These are phyloP conservation scores for Protomyces inouyei DNA, from an alignment of 1,139 yeast genomes.

Conservation along the genomic window DNA sequence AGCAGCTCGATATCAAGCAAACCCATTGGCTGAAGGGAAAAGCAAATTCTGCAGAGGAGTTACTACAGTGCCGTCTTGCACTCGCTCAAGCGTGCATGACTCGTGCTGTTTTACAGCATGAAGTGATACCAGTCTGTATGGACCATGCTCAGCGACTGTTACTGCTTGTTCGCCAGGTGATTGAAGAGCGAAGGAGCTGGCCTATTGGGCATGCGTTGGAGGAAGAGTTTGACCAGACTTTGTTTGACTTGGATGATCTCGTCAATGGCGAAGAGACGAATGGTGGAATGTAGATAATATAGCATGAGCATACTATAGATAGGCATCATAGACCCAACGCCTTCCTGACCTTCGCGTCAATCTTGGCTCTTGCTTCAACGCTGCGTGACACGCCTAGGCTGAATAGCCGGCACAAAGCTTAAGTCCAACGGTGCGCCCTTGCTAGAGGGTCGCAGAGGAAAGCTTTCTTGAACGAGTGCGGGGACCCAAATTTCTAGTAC, in stretches of 20 bases:
- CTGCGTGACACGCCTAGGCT: too few relatives aligned
- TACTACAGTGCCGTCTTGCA: background rate
- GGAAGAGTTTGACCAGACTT: constrained; percentile 12
- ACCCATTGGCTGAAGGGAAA: background rate
- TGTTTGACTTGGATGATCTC: constrained; percentile 3
- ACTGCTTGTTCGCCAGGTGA: constrained; percentile 2
- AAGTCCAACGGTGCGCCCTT: too few relatives aligned
- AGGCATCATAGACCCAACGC: too few relatives aligned
- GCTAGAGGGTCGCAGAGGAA: too few relatives aligned
- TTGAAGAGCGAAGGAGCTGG: constrained; percentile 18
- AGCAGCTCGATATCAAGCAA: constrained; percentile 3
- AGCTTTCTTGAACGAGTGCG: too few relatives aligned
- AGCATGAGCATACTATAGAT: too few relatives aligned
- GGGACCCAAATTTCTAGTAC: too few relatives aligned
- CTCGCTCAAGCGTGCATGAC: constrained; percentile 12
- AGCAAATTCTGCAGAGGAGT: constrained; percentile 1
- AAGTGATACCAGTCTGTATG: constrained; percentile 8
- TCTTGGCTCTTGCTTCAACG: too few relatives aligned
- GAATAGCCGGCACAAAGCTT: too few relatives aligned
- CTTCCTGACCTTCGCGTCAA: too few relatives aligned
- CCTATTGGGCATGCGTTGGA: constrained; percentile 19
- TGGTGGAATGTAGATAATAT: too few relatives aligned
- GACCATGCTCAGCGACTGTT: constrained; percentile 1
- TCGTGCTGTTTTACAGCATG: constrained; percentile 8
- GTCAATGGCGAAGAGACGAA: constrained; percentile 3